Base-by-base conservation (phyloP, 805 yeast genomes). In the Suhomyces vadensis region DNA sequence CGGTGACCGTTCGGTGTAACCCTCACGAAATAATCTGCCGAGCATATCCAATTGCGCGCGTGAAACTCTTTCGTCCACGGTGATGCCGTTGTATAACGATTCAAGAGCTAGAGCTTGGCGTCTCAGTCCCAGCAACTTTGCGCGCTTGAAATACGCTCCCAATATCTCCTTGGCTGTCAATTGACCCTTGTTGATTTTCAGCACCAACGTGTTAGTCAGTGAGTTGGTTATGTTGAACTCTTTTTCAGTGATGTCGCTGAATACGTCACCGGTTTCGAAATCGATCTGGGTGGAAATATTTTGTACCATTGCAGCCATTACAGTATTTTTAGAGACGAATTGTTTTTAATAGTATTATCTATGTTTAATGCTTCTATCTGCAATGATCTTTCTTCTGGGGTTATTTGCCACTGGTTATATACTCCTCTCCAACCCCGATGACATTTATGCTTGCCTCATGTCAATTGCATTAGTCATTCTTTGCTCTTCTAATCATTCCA, bases 91-190 rank as follows among this genome's bases (percentile, higher is more conserved):
- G 33, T 29, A 20, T 5, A 29, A 14, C 20, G 33, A 14, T 16
- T 29, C 33, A 16, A 29, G 19, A 29, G 16, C 20, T n/a, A 14
- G 33, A 5, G 19, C 19, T 8, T 14, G 33, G 4, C 33, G 19
- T 14, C 33, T 13, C 33, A 29, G 19, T 1, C 33, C 33, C 33
- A 29, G 11, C 5, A 29, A 6, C 33, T 14, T 14, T 29, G 33
- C 16, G 6, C 79, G 68, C 53, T 82, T 84, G 36, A 81, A 83
- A 54, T 74, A 83, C 0, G 87, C 87, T 50, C 65, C 74, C 47
- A 79, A 69, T 14, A 81, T 79, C 27, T 74, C 71, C 10, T 69
- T 72, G 0, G 87, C 73, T 24, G 75, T 53, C 47, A 76, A 56
- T 25, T 74, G 67, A 4, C 78, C 77, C 2, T 63, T 44, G 16